phyloP scores from a whole-genome alignment of 306 rosid species.

The Cicer chorassanicum region DNA sequence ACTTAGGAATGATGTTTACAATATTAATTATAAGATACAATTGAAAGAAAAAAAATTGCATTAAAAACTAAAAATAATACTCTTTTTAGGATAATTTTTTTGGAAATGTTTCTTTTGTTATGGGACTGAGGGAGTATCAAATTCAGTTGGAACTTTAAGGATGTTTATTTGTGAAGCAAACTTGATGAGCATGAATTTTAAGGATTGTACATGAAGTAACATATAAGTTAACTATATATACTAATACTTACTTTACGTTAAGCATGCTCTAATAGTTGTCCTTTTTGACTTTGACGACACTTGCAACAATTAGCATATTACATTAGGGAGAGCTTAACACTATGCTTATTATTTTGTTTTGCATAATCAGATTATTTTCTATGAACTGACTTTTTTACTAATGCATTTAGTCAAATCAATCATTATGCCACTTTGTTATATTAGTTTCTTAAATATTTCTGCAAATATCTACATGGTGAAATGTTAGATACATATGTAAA shows the following conservation, averaged over 20 bases:
- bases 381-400: too few relatives aligned
- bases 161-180: constrained; percentile 27
- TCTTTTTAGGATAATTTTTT: too few relatives aligned
- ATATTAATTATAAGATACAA: too few relatives aligned
- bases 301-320: constrained; percentile 10
- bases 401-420: too few relatives aligned
- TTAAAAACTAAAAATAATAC: too few relatives aligned
- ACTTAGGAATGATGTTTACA: too few relatives aligned
- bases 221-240: constrained; percentile 37
- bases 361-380: background rate
- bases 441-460: too few relatives aligned
- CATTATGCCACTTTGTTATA: too few relatives aligned
- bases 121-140: background rate
- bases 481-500: too few relatives aligned
- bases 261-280: constrained; percentile 39
- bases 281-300: constrained; percentile 49
- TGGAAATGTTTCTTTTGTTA: too few relatives aligned
- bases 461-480: too few relatives aligned
- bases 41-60: too few relatives aligned
- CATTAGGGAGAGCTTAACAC: background rate
- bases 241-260: constrained; percentile 55
- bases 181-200: constrained; percentile 46
- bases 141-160: constrained; percentile 15
- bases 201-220: constrained; percentile 54
- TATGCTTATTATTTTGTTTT: constrained; percentile 10